Evolutionary conservation across 768 basidiomycete genomes (phyloP).

Genomic region (Neoboletus brunneissimus): DNA sequence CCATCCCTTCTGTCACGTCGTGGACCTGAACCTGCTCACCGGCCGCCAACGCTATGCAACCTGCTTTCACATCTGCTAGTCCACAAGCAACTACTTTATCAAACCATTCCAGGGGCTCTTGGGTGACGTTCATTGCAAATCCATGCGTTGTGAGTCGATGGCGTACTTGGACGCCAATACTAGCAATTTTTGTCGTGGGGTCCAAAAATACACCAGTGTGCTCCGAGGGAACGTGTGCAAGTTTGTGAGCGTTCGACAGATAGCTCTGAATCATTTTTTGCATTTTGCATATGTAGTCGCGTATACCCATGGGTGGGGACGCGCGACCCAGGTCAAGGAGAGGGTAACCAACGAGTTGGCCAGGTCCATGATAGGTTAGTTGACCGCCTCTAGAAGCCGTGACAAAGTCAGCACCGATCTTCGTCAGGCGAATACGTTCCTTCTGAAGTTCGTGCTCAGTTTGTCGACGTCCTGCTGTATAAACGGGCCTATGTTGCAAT

Average conservation of each 20-base stretch:
- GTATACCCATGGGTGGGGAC: slow-evolving; percentile 65
- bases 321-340: slow-evolving; percentile 85
- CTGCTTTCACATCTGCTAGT: slow-evolving; percentile 76
- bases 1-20: slow-evolving; percentile 51
- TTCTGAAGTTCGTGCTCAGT: slow-evolving; percentile 52
- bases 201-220: slow-evolving; percentile 91
- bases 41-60: slow-evolving; percentile 54
- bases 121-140: slow-evolving; percentile 87
- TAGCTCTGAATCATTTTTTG: slow-evolving; percentile 69
- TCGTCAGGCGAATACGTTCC: slow-evolving; percentile 63
- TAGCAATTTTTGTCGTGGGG: slow-evolving; percentile 80
- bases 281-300: slow-evolving; percentile 82
- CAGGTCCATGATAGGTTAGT: slow-evolving; percentile 96
- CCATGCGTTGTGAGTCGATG: slow-evolving; percentile 95
- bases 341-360: slow-evolving; percentile 95
- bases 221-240: slow-evolving; percentile 57
- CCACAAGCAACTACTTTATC: slow-evolving; percentile 89
- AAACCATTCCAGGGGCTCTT: slow-evolving; percentile 84
- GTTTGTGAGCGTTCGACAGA: slow-evolving; percentile 56
- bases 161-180: slow-evolving; percentile 95
- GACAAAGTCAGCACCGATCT: slow-evolving; percentile 86
- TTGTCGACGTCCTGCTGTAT: slow-evolving; percentile 91
- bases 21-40: slow-evolving; percentile 40
- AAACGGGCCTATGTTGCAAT: slow-evolving; percentile 90
- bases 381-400: slow-evolving; percentile 84